These are phyloP conservation scores for Crithidia mellificae DNA, from an alignment of 208 protist species.

Conservation along the genomic window DNA sequence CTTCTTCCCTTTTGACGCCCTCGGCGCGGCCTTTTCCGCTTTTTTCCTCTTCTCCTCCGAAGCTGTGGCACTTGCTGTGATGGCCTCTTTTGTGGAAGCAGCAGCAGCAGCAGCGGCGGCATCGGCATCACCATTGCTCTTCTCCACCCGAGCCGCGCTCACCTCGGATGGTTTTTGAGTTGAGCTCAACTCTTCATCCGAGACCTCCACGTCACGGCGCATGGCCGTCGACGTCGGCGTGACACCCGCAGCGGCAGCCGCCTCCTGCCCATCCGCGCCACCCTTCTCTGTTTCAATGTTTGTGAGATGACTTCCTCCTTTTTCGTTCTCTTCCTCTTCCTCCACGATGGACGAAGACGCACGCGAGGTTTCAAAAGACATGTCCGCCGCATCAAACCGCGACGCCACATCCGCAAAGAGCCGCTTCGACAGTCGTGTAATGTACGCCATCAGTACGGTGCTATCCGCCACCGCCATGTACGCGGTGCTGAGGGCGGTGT, in stretches of 20 bases:
- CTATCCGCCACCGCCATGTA: constrained; percentile 55
- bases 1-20: neutral
- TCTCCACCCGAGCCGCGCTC: no score
- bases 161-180: neutral
- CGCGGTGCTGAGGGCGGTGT: constrained; percentile 40
- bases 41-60: neutral
- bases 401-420: constrained; percentile 51
- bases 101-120: neutral
- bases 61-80: neutral
- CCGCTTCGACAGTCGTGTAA: constrained; percentile 48
- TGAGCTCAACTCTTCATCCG: neutral
- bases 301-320: neutral
- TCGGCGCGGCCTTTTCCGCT: neutral
- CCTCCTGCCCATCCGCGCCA: neutral
- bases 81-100: no score
- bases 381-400: constrained; percentile 17
- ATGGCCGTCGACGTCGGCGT: neutral
- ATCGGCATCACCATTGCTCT: no score
- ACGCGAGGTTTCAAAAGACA: neutral
- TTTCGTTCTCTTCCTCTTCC: constrained; percentile 5
- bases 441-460: constrained; percentile 52
- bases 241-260: neutral
- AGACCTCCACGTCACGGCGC: constrained; percentile 7
- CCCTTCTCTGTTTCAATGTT: neutral
- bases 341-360: neutral